A percentile compares a stretch with the other conserved stretches of the same genome.
Evolutionary conservation across 805 yeast species (phyloP).

Genomic region (Ogataea angusta): DNA sequence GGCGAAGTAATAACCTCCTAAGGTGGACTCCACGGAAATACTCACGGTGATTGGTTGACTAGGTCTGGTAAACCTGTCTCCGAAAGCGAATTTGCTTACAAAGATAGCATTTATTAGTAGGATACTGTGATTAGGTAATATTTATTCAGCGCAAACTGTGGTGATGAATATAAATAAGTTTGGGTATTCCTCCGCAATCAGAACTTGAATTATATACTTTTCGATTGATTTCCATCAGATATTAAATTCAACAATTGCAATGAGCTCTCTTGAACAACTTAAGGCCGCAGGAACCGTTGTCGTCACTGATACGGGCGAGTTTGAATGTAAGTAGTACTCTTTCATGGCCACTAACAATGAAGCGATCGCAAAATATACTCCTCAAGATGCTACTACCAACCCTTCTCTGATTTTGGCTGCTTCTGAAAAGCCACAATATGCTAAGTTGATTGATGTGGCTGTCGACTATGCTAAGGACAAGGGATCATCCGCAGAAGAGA

Average conservation of each 20-base stretch:
- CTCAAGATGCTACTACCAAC: conserved; percentile 99
- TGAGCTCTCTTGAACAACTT: conserved; percentile 82
- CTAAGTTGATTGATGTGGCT: conserved; percentile 86
- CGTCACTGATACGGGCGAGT: conserved; percentile 99
- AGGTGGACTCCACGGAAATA: background rate
- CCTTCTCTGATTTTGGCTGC: conserved; percentile 98
- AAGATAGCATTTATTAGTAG: background rate
- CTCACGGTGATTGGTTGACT: background rate
- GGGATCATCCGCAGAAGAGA: conserved; percentile 56
- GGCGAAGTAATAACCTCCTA: conserved; percentile 4
- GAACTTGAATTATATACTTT: background rate
- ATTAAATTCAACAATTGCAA: conserved; percentile 9
- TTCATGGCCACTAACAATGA: conserved; percentile 9
- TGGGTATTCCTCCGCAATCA: conserved; percentile 5
- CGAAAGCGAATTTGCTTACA: conserved; percentile 1
- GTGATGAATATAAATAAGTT: conserved; percentile 2
- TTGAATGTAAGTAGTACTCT: conserved; percentile 53
- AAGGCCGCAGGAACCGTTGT: conserved; percentile 94
- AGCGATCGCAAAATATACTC: conserved; percentile 92
- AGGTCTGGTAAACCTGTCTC: background rate
- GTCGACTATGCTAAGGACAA: conserved; percentile 76
- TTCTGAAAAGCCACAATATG: conserved; percentile 83
- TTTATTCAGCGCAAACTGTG: conserved; percentile 1
- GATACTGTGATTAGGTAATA: conserved; percentile 3
- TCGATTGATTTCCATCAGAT: background rate